Evolutionary conservation across 345 rosid species (phyloP), one percentile per base, ranked within the genome.

Genomic region (Euphorbia lathyris): DNA sequence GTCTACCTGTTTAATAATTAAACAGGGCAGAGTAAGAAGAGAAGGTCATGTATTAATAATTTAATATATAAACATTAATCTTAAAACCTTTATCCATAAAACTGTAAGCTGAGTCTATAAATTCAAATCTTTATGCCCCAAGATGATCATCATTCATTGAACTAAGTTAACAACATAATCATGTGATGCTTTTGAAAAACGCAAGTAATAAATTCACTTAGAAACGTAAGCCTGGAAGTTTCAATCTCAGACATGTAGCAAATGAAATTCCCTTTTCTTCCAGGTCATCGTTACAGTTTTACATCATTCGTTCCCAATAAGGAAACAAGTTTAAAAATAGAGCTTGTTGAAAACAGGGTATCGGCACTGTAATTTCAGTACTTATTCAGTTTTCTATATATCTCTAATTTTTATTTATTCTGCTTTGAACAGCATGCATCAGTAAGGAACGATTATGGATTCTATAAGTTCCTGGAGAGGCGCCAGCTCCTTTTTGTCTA

Each of bases 401-500:
- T 57, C 12, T 29, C 47, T 20, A 52, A n/a, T 45, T 20, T 45
- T 17, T 51, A 38, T 61, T 51, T 74, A 61, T 61, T 48, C 58
- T 22, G 58, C 57, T 65, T 32, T 47, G 12, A 43, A 14, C 22
- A 34, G 38, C 38, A 34, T 36, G 19, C 30, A 43, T 29, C 72
- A 94, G 75, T 92, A 90, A 36, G 98, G 96, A 65, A 85, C 83
- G 50, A 86, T 77, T 58, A 94, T 90, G 71, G 99, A 90, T 25
- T 95, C 98, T 74, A 95, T 83, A 73, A 95, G 96, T 69, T 95
- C 99, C 59, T 95, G 98, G 45, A 95, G 90, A 13, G 99, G 99
- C 1, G 93, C 99, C 2, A 95, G 96, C 83, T 95, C 99, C 85
- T 89, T 90, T 91, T 88, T 95, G 83, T 95, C 99, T 11, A 95